Base-by-base conservation (phyloP, 1,139 yeast genomes). In the Kodamaea suecica region DNA sequence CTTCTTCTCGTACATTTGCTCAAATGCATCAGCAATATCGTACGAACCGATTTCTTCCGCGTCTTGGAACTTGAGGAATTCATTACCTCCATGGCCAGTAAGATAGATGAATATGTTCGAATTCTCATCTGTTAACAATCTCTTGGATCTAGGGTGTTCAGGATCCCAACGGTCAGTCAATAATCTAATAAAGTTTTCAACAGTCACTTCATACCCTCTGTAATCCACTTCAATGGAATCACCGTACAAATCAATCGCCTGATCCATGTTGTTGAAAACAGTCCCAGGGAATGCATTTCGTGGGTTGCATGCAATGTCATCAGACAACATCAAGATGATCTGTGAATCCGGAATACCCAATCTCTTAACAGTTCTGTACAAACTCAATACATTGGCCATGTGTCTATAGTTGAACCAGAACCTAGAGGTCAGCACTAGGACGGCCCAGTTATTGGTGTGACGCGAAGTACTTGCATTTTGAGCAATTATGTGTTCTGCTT, bases 41-140 rank as follows among this genome's bases (percentile, higher is more conserved):
- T 86, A 83, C 10, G 96, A 83, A 2, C 96, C 90, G 39, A 92
- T 88, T 56, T 92, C 98, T 58, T 94, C 98, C 3, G 98, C 97
- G 55, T 92, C 99, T 61, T 92, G 99, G 60, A 92, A 92, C 61
- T 92, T 92, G 49, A 94, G 73, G 59, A 92, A 92, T 59, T 92
- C 97, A 52, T 90, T 88, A 35, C 99, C 99, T 11, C 99, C 99
- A 60, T 92, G 99, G 11, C 99, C 99, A 1, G 98, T 94, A 80
- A 92, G 74, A 59, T 94, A 92, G 26, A 92, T 84, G 59, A 92
- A 86, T 33, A 92, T 87, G 57, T 92, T 92, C 14, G 96, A 86
- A 54, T 88, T 81, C 55, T 90, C 97, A 61, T 92, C 97, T 0
- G 97, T 88, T 44, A 90, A 66, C 29, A 92, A 67, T 45, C 97